phyloP scores from a whole-genome alignment of 2,329 filamentous ascomycete genomes.

The Pseudopithomyces chartarum region DNA sequence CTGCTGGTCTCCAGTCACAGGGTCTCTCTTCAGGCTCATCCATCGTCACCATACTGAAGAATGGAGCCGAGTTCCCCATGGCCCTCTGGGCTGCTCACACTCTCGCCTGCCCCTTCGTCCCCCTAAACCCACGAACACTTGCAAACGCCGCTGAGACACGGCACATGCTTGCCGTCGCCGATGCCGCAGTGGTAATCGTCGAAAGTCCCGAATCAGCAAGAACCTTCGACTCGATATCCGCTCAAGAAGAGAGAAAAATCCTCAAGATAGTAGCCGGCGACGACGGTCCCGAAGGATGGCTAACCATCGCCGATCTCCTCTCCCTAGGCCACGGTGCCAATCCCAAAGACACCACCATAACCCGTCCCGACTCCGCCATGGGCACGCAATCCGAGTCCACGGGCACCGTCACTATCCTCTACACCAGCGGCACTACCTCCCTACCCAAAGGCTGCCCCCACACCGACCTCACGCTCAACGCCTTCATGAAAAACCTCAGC shows the following conservation, averaged over 20 bases:
- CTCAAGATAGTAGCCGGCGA: conserved; percentile 4
- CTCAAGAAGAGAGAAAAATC: not conserved
- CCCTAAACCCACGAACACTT: conserved; percentile 1
- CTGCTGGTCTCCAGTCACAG: not conserved
- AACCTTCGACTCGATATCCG: not conserved
- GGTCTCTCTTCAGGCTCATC: conserved; percentile 1
- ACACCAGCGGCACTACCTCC: conserved; percentile 4
- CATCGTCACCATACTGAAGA: not conserved
- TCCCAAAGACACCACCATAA: not conserved
- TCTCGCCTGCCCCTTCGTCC: conserved; percentile 4
- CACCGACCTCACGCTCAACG: conserved; percentile 2
- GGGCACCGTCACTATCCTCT: not conserved
- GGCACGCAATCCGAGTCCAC: not conserved
- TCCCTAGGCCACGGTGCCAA: not conserved
- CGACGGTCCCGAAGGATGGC: not conserved
- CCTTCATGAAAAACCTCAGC: conserved; percentile 2
- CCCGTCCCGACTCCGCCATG: not conserved
- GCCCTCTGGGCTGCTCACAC: conserved; percentile 6
- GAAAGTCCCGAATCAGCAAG: not conserved
- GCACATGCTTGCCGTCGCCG: conserved; percentile 6
- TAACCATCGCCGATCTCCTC: conserved; percentile 1
- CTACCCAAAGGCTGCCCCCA: conserved; percentile 4
- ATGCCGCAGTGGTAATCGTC: conserved; percentile 1
- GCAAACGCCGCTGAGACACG: not conserved
- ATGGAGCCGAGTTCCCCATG: conserved; percentile 2